Evolutionary conservation across 2,329 filamentous ascomycete species (phyloP).

Genomic region (Beauveria brongniartii): DNA sequence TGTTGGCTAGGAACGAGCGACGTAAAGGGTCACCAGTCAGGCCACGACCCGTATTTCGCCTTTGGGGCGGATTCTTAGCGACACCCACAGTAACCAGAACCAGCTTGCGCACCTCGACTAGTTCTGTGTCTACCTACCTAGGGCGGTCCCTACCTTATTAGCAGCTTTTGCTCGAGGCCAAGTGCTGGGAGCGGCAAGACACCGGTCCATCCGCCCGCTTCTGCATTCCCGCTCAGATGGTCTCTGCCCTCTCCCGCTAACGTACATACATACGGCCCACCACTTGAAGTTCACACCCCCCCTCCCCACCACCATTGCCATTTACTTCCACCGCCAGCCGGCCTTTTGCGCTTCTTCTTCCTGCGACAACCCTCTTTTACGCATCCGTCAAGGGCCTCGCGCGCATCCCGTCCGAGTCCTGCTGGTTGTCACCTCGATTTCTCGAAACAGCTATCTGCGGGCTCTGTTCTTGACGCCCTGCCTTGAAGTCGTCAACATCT

Average conservation of each 20-base stretch:
- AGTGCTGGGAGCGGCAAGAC: slow-evolving; percentile 31
- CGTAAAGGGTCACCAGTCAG: slow-evolving; percentile 4
- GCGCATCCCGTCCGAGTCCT: neutral
- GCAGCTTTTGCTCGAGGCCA: slow-evolving; percentile 13
- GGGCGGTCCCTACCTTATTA: slow-evolving; percentile 12
- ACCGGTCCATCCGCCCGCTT: slow-evolving; percentile 29
- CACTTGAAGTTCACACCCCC: slow-evolving; percentile 3
- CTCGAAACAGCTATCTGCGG: neutral
- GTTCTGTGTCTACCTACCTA: neutral
- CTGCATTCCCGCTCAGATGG: slow-evolving; percentile 28
- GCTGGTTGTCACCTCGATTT: neutral
- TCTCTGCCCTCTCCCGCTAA: slow-evolving; percentile 21
- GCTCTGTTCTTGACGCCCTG: neutral
- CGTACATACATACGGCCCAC: slow-evolving; percentile 12
- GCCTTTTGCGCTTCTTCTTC: slow-evolving; percentile 10
- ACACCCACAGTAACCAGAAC: neutral
- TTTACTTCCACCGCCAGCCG: slow-evolving; percentile 12
- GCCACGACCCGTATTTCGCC: slow-evolving; percentile 10
- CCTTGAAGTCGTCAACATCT: neutral
- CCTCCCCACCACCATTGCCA: slow-evolving; percentile 13
- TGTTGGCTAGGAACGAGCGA: slow-evolving; percentile 8
- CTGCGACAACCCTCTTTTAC: slow-evolving; percentile 14
- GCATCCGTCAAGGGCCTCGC: slow-evolving; percentile 7
- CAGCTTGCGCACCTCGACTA: neutral
- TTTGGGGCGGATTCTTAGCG: slow-evolving; percentile 6